These are phyloP conservation scores for Alternaria sp. DNA, from an alignment of 2,329 filamentous ascomycete species.

Conservation along the genomic window DNA sequence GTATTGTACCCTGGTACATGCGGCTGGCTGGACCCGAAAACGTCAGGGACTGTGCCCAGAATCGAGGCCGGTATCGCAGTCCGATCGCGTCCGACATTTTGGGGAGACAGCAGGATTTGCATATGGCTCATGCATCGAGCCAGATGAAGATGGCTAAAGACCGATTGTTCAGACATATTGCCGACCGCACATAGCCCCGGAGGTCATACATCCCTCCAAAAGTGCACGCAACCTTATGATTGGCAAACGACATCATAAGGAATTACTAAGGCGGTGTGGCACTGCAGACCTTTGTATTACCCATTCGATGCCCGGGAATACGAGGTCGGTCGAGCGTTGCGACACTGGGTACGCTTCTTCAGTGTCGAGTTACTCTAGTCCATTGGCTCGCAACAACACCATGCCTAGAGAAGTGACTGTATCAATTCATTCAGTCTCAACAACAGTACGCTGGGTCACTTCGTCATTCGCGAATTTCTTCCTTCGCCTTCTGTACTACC, in stretches of 20 bases:
- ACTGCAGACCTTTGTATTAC: background rate
- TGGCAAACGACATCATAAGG: background rate
- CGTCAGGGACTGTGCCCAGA: background rate
- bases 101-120: background rate
- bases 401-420: conserved; percentile 15
- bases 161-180: background rate
- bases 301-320: background rate
- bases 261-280: conserved; percentile 11
- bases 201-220: background rate
- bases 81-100: background rate
- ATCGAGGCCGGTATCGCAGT: background rate
- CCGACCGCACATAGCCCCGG: background rate
- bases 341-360: background rate
- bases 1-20: background rate
- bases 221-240: background rate
- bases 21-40: background rate
- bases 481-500: conserved; percentile 21
- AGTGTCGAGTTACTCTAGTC: conserved; percentile 16
- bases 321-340: conserved; percentile 8
- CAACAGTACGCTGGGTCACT: conserved; percentile 11
- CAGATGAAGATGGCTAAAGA: background rate
- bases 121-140: background rate
- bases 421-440: conserved; percentile 10
- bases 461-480: conserved; percentile 7
- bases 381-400: conserved; percentile 27